These are phyloP conservation scores for Phaeosphaeriaceae sp. DNA, from an alignment of 2,329 filamentous ascomycete species.

Conservation along the genomic window DNA sequence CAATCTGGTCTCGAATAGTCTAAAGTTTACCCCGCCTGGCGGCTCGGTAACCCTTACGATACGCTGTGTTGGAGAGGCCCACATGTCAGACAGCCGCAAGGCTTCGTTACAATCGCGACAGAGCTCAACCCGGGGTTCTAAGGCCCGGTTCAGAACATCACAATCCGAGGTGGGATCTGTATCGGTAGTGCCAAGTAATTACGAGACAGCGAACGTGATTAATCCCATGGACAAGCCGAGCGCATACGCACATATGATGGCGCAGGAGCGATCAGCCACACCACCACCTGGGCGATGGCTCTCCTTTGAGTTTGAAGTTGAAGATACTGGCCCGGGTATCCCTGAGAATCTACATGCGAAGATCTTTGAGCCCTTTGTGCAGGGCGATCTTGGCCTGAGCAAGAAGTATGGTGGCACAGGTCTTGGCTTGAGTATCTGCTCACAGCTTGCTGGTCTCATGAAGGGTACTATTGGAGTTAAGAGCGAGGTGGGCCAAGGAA, in stretches of 20 bases:
- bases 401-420: slow-evolving; percentile 92
- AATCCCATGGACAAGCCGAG: slow-evolving; percentile 51
- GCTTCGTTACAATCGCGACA: slow-evolving; percentile 54
- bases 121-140: slow-evolving; percentile 47
- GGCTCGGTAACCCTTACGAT: slow-evolving; percentile 80
- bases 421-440: slow-evolving; percentile 86
- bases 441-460: slow-evolving; percentile 85
- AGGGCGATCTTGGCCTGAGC: slow-evolving; percentile 87
- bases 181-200: slow-evolving; percentile 36
- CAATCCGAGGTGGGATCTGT: slow-evolving; percentile 41
- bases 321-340: slow-evolving; percentile 88
- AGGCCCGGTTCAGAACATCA: slow-evolving; percentile 35
- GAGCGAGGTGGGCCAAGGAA: slow-evolving; percentile 76
- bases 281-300: slow-evolving; percentile 70
- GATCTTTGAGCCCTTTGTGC: slow-evolving; percentile 93
- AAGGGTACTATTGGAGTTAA: slow-evolving; percentile 75
- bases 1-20: slow-evolving; percentile 87
- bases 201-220: slow-evolving; percentile 54
- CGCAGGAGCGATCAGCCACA: slow-evolving; percentile 44
- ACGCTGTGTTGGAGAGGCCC: slow-evolving; percentile 70
- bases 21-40: slow-evolving; percentile 85
- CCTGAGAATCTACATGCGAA: slow-evolving; percentile 76
- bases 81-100: slow-evolving; percentile 51
- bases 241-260: slow-evolving; percentile 44
- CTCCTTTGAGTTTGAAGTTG: slow-evolving; percentile 84